Evolutionary conservation across 768 basidiomycete genomes (phyloP), one percentile per base, ranked within the genome.

Genomic region (Naganishia randhawae): DNA sequence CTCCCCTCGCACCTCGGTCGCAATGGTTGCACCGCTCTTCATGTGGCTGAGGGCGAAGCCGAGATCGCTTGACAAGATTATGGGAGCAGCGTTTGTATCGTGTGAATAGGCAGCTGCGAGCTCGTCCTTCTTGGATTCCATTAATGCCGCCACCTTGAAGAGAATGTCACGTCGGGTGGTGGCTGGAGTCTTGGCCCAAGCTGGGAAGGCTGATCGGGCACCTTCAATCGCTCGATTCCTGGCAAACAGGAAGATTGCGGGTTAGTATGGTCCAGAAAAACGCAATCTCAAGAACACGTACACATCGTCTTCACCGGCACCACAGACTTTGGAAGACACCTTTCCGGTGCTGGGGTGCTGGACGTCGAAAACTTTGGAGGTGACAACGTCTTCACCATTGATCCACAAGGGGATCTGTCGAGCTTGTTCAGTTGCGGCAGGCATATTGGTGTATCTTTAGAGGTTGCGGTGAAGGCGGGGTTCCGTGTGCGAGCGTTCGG

Each of bases 1-100:
- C 14, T 57, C 57, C 2, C 73, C 75, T 71, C 55, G 53, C 10
- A 67, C 31, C 27, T 67, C 66, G 19, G 66, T 67, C 19, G 66
- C 50, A 19, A 51, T 66, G 32, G 66, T 51, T 10, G 66, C 66
- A 31, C 53, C 53, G 35, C 66, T 67, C 54, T 61, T 67, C 53
- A 67, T 22, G 25, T 67, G 66, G n/a, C 27, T 45, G 29, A 50
- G 37, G 8, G 39, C 52, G 29, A 27, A 55, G 5, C 53, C 66
- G 17, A 32, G 41, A 41, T 67, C 66, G 39, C 35, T 29, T 10
- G 27, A 29, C 41, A 67, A 27, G 10, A 67, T 55, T 42, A 67
- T 32, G 3, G 39, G 29, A 11, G 66, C 51, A 29, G 55, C 66
- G 51, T 61, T 67, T 5, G 53, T 55, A 27, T 67, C 66, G 17